Percentiles rank a stretch among this genome's conserved stretches.
phyloP scores from a whole-genome alignment of 139 green algal species.

The Zygnema cylindricum region DNA sequence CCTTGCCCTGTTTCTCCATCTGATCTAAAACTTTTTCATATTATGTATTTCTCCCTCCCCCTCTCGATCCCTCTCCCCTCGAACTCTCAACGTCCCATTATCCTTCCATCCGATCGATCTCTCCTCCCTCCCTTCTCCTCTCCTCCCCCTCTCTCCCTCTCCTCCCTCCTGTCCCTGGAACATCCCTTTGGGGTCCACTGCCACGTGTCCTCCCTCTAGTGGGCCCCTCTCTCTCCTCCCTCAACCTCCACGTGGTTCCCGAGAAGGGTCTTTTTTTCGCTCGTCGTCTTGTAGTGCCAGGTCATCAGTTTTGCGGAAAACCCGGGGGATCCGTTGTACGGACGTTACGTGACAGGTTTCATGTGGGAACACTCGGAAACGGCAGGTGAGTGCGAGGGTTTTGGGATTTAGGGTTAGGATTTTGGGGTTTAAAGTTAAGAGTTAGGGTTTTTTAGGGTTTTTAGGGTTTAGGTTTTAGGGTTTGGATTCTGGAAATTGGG shows the following conservation, averaged over 20 bases:
- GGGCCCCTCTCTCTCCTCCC: background rate
- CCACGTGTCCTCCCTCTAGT: background rate
- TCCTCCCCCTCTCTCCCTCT: background rate
- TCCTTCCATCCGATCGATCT: no score
- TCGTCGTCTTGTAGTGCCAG: constrained; percentile 4
- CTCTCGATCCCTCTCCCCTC: background rate
- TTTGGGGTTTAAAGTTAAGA: no score
- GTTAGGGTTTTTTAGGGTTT: no score
- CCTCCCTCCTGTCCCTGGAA: background rate
- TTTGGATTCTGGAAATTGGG: no score
- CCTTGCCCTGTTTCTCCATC: background rate
- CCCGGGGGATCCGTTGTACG: background rate
- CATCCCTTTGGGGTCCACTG: background rate
- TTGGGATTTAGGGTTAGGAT: no score
- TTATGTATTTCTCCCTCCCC: background rate
- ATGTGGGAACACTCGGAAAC: background rate
- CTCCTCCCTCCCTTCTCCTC: background rate
- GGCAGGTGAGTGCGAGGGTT: no score
- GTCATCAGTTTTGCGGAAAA: constrained; percentile 22
- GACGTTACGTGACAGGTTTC: background rate
- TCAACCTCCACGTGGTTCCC: background rate
- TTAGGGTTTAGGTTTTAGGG: no score
- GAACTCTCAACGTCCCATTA: background rate
- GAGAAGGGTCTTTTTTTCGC: background rate
- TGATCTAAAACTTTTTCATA: no score